A percentile compares a stretch with the other conserved stretches of the same genome.
phyloP scores from a whole-genome alignment of 805 yeast species.

The Debaryomyces maramus region DNA sequence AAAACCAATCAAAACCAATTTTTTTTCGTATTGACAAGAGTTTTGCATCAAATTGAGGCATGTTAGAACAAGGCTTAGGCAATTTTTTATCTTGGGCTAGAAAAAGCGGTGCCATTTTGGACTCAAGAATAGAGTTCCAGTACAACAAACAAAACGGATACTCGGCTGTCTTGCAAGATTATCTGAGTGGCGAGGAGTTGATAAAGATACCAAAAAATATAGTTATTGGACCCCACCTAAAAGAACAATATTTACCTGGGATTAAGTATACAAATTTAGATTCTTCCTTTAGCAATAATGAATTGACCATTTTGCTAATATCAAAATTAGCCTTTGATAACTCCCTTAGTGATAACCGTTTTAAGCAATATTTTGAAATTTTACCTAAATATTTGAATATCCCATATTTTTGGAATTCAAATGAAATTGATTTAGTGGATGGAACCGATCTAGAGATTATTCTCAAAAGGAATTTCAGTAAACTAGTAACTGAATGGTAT shows the following conservation, averaged over 20 bases:
- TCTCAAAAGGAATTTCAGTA: constrained; percentile 6
- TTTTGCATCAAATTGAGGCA: not conserved
- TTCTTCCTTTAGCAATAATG: constrained; percentile 3
- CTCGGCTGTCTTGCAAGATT: not conserved
- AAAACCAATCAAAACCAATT: no score
- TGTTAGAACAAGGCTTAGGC: not conserved
- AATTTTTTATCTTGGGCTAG: not conserved
- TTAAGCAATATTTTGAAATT: constrained; percentile 6
- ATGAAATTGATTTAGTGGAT: constrained; percentile 2
- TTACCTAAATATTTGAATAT: constrained; percentile 5
- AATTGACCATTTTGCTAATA: constrained; percentile 5
- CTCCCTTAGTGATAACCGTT: not conserved
- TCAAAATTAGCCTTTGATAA: constrained; percentile 8
- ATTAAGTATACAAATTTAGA: not conserved
- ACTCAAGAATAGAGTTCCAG: not conserved
- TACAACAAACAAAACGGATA: not conserved
- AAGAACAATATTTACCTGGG: not conserved
- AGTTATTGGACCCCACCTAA: constrained; percentile 6
- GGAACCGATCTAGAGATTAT: constrained; percentile 6
- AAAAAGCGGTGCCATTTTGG: not conserved
- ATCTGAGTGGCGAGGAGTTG: not conserved
- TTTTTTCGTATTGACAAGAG: not conserved
- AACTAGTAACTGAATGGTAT: constrained; percentile 7
- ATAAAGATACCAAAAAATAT: constrained; percentile 5
- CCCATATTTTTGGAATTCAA: constrained; percentile 8